These are phyloP conservation scores for Marchantia polymorpha DNA, from an alignment of 225 moss, liverwort and hornwort genomes.

Conservation along the genomic window DNA sequence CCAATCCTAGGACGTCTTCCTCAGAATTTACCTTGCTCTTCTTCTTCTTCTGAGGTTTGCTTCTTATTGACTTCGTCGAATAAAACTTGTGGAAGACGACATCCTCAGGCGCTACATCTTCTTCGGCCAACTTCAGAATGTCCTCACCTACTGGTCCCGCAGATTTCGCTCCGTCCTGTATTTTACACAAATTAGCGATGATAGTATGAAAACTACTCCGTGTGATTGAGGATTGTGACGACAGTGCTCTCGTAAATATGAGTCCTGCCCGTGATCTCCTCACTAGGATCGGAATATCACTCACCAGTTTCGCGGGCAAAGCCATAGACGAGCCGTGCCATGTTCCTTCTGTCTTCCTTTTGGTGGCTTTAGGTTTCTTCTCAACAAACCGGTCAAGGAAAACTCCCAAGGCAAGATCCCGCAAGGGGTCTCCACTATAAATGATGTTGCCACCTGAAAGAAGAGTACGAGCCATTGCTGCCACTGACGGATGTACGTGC, in stretches of 20 bases:
- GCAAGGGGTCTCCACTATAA: constrained; percentile 81
- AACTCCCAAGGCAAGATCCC: constrained; percentile 79
- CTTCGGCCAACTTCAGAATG: constrained; percentile 73
- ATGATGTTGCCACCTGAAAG: constrained; percentile 82
- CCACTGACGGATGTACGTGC: constrained; percentile 94
- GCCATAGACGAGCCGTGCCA: constrained; percentile 66
- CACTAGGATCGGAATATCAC: neutral
- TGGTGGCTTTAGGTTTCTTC: constrained; percentile 79
- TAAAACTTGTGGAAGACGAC: constrained; percentile 95
- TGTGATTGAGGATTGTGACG: no score
- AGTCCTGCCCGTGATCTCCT: neutral
- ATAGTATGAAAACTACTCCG: neutral
- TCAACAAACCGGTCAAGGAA: constrained; percentile 92
- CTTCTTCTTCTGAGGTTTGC: constrained; percentile 59
- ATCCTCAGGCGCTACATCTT: constrained; percentile 92
- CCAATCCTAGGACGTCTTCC: constrained; percentile 65
- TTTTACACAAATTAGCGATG: neutral
- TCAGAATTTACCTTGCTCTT: constrained; percentile 53
- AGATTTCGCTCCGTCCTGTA: constrained; percentile 22
- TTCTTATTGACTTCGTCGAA: constrained; percentile 54
- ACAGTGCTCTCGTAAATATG: no score
- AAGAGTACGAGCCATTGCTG: constrained; percentile 88
- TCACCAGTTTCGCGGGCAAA: constrained; percentile 70
- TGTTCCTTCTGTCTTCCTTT: constrained; percentile 56
- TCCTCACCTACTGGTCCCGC: constrained; percentile 71